phyloP scores from a whole-genome alignment of 306 rosid species.

The Fragaria vesca region DNA sequence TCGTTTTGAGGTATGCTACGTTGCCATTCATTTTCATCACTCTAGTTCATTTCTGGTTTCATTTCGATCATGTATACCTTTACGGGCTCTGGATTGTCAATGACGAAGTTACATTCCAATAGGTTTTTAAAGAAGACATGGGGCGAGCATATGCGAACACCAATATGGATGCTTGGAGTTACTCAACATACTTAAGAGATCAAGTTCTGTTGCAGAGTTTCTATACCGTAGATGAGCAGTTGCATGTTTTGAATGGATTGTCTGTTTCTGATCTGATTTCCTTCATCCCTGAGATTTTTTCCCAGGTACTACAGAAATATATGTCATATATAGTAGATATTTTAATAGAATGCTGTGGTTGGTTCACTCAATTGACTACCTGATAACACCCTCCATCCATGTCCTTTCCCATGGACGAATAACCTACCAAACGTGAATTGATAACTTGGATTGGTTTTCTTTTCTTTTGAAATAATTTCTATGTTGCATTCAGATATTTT shows the following conservation, averaged over 20 bases:
- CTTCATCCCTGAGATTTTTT: slow-evolving; percentile 70
- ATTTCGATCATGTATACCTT: not conserved
- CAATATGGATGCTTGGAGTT: slow-evolving; percentile 87
- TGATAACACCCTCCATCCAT: not conserved
- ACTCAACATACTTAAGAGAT: slow-evolving; percentile 67
- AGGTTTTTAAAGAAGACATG: slow-evolving; percentile 88
- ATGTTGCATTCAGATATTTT: not conserved
- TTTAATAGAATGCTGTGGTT: not conserved
- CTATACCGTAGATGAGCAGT: slow-evolving; percentile 73
- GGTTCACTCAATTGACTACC: not conserved
- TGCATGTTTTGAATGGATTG: slow-evolving; percentile 50
- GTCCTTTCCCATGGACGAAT: not conserved
- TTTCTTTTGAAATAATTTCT: not conserved
- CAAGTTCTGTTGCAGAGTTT: slow-evolving; percentile 76
- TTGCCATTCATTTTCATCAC: slow-evolving; percentile 12
- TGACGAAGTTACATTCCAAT: slow-evolving; percentile 30
- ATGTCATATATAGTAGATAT: not conserved
- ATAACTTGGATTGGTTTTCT: not conserved
- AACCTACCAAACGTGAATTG: not conserved
- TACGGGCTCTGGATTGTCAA: slow-evolving; percentile 26
- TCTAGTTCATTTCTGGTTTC: slow-evolving; percentile 1
- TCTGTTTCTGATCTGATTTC: slow-evolving; percentile 60
- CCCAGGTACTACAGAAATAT: slow-evolving; percentile 59
- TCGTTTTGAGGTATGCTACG: slow-evolving; percentile 62
- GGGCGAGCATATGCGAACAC: slow-evolving; percentile 66